phyloP scores from a whole-genome alignment of 2,329 filamentous ascomycete genomes.

The Penicillium sp. region DNA sequence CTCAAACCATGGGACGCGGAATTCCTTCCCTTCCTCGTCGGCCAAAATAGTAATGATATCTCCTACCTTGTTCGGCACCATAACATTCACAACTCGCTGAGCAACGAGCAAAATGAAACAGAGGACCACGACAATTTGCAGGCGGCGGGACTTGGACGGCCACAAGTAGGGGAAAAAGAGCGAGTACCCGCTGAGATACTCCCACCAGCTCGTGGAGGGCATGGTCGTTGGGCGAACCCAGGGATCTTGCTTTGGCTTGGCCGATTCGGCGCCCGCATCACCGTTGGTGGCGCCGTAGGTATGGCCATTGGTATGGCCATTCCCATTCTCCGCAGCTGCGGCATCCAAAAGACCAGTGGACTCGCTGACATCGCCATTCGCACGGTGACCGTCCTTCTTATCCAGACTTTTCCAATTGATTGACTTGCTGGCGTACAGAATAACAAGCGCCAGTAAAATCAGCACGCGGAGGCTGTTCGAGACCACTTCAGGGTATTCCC shows the following conservation, averaged over 20 bases:
- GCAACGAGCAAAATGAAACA: conserved; percentile 80
- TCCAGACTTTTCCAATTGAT: conserved; percentile 49
- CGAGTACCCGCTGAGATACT: conserved; percentile 89
- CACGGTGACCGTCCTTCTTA: conserved; percentile 31
- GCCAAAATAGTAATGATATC: conserved; percentile 74
- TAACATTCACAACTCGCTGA: conserved; percentile 81
- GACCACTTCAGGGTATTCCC: conserved; percentile 45
- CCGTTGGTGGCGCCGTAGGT: conserved; percentile 53
- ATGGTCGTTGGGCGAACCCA: conserved; percentile 89
- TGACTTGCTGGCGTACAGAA: conserved; percentile 59
- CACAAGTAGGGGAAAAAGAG: conserved; percentile 96
- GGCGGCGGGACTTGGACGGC: conserved; percentile 75
- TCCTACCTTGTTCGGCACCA: conserved; percentile 81
- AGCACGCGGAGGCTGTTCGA: conserved; percentile 70
- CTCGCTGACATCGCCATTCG: conserved; percentile 43
- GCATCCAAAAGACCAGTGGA: conserved; percentile 45
- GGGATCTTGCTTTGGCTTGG: conserved; percentile 58
- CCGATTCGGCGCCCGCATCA: conserved; percentile 41
- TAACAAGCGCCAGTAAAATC: conserved; percentile 61
- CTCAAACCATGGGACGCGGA: conserved; percentile 68
- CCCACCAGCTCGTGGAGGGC: conserved; percentile 90
- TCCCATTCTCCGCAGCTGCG: conserved; percentile 46
- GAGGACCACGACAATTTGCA: conserved; percentile 77
- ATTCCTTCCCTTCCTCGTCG: conserved; percentile 53
- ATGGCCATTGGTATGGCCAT: conserved; percentile 49